Evolutionary conservation across 345 rosid species (phyloP), one percentile per base, ranked within the genome.

Genomic region (Chamaenerion angustifolium): DNA sequence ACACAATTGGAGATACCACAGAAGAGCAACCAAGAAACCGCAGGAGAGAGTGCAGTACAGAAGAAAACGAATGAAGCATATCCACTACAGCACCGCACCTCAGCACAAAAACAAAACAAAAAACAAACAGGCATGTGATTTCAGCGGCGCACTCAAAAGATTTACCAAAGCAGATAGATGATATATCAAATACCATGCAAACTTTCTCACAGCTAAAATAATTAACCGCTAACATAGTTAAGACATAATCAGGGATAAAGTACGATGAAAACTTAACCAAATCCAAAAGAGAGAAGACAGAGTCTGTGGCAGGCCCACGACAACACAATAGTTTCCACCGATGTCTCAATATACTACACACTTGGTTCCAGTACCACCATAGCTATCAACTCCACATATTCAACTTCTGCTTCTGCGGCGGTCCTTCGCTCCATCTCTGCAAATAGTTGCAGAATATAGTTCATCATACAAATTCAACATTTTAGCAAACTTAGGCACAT

Each of bases 371-470:
- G 45, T 54, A 53, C 40, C 62, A 51, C 57, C 58, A 57, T 25
- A 56, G 14, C 27, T 43, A 48, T 49, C 47, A 64, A 62, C 61
- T 59, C 10, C 40, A 19, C 46, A 46, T 55, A 41, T 67, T 78
- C 65, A 92, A 74, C 98, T 92, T 81, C 98, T 80, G 84, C 96
- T 92, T 52, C 93, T 61, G 67, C 79, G 95, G 19, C 90, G 80
- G 45, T 92, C 98, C 71, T 79, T 76, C 54, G 43, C 52, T 46
- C 88, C 95, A 69, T 84, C 79, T 59, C 98, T 92, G 93, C 57
- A 70, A 42, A 45, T 60, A 55, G 62, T 49, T 47, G 19, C 37
- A 31, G 37, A 31, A 21, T 21, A 21, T 4, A 31, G 37, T 5
- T 31, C 37, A 31, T 31, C 8, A 5, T 23, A 2, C 2, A 31